A percentile compares a stretch with the other conserved stretches of the same genome.
Evolutionary conservation across 2,329 filamentous ascomycete species (phyloP).

Genomic region (Trichoderma sp.): DNA sequence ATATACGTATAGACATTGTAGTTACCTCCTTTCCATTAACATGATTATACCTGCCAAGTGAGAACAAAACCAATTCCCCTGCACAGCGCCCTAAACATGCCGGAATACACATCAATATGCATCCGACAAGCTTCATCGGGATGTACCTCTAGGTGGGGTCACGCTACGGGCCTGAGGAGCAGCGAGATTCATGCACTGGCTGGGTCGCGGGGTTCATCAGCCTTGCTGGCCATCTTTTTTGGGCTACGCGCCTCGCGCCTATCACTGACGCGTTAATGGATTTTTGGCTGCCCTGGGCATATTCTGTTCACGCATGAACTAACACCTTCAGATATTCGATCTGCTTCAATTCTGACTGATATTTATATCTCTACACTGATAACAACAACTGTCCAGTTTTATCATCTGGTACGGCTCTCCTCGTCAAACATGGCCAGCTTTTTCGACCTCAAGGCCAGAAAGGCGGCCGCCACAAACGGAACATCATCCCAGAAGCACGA

Average conservation of each 20-base stretch:
- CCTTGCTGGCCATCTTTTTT: conserved; percentile 4
- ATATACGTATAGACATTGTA: background rate
- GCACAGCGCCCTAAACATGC: background rate
- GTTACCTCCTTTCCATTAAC: background rate
- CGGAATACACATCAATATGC: background rate
- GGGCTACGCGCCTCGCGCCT: conserved; percentile 19
- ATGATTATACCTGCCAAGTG: fast-evolving
- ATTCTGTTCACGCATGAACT: background rate
- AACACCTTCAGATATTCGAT: background rate
- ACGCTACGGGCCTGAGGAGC: background rate
- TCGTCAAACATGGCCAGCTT: conserved; percentile 75
- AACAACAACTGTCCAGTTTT: background rate
- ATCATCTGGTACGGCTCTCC: background rate
- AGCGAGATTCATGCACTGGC: background rate
- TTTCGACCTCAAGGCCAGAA: conserved; percentile 92
- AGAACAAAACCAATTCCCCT: background rate
- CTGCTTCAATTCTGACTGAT: background rate
- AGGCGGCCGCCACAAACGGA: conserved; percentile 67
- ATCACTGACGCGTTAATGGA: conserved; percentile 21
- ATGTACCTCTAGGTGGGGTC: background rate
- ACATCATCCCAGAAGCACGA: conserved; percentile 63
- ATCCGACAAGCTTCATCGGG: background rate
- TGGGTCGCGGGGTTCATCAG: conserved; percentile 19
- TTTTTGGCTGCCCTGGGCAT: conserved; percentile 3
- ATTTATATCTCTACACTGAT: background rate